phyloP scores from a whole-genome alignment of 306 rosid genomes.

The Acacia crassicarpa region DNA sequence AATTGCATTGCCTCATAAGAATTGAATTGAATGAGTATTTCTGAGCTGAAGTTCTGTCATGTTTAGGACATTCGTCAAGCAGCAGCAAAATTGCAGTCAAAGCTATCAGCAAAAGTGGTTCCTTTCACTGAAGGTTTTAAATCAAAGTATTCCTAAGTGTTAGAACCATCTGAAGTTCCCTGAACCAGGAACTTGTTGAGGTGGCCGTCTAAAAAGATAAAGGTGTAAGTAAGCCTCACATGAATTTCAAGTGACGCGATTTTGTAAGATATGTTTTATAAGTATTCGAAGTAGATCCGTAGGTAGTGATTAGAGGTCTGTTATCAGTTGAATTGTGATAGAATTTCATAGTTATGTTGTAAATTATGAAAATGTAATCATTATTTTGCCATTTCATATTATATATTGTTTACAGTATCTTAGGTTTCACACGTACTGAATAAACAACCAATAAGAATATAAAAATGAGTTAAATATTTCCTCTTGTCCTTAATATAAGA shows the following conservation, averaged over 20 bases:
- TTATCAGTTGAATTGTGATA: background rate
- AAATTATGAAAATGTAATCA: conserved; percentile 27
- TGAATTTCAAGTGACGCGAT: background rate
- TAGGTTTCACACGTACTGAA: background rate
- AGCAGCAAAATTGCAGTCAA: conserved; percentile 74
- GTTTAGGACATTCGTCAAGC: conserved; percentile 88
- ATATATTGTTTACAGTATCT: background rate
- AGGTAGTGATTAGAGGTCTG: conserved; percentile 2
- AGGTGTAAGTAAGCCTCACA: background rate
- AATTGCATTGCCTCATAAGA: background rate
- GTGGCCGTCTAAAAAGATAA: background rate
- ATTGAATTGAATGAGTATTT: conserved; percentile 4
- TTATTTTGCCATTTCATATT: background rate
- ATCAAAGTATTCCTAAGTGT: conserved; percentile 50
- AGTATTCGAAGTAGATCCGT: conserved; percentile 5
- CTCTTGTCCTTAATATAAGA: too few species aligned
- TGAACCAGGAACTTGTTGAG: background rate
- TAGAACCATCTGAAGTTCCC: background rate
- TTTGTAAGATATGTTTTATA: conserved; percentile 9
- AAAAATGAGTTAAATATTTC: background rate
- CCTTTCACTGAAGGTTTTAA: conserved; percentile 93
- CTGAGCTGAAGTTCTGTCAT: background rate
- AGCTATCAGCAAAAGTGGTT: conserved; percentile 73
- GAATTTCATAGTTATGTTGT: conserved; percentile 25
- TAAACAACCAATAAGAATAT: too few species aligned